phyloP scores from a whole-genome alignment of 2,329 filamentous ascomycete genomes.

The Colletotrichum sp. region DNA sequence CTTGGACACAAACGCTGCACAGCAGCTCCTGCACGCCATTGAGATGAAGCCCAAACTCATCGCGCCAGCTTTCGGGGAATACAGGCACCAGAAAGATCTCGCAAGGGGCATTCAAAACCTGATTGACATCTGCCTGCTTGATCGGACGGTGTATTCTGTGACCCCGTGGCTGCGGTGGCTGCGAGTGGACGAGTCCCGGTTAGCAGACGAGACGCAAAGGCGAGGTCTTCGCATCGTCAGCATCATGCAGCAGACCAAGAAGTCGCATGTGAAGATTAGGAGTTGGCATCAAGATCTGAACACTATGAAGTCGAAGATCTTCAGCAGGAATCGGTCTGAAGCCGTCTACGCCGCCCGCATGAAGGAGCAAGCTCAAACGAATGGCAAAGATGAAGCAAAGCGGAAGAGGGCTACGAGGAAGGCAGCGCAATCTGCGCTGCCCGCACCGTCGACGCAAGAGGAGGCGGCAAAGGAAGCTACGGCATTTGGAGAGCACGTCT shows the following conservation, averaged over 20 bases:
- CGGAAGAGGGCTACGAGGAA: not conserved
- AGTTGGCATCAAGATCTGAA: not conserved
- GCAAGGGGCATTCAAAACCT: not conserved
- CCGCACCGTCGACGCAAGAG: not conserved
- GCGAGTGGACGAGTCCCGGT: not conserved
- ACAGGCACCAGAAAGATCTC: not conserved
- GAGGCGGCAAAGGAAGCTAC: not conserved
- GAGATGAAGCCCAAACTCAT: not conserved
- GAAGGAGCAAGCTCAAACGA: not conserved
- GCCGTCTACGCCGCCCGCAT: not conserved
- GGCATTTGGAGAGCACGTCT: not conserved
- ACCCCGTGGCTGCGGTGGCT: not conserved
- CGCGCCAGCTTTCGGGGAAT: not conserved
- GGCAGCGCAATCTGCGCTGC: not conserved
- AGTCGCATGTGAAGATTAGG: not conserved
- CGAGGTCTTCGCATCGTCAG: not conserved
- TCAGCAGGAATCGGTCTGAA: not conserved
- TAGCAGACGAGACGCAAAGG: not conserved
- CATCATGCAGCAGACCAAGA: not conserved
- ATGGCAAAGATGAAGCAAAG: not conserved
- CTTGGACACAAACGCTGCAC: not conserved
- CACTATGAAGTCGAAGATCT: not conserved
- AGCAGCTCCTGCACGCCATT: not conserved
- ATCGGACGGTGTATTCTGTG: not conserved
- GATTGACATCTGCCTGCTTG: conserved; percentile 1